Conservation (phyloP, 345 rosid genomes). For the Crucihimalaya himalaica region DNA sequence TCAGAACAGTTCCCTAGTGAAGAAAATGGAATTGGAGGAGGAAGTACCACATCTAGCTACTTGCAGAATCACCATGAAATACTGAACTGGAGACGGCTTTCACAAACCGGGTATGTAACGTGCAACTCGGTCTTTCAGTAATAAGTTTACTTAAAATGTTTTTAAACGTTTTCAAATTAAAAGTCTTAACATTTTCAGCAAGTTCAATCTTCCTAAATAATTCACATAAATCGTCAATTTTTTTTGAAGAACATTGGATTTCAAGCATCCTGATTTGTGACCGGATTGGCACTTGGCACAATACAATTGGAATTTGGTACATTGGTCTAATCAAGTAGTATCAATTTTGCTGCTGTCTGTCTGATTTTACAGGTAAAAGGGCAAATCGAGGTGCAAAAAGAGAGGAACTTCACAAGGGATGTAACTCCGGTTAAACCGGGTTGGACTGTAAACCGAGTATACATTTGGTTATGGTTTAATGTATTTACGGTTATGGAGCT, state of each 20-base stretch:
- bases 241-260: not conserved
- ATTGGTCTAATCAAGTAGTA: slow-evolving; percentile 7
- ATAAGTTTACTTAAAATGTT: not conserved
- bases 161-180: not conserved
- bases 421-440: slow-evolving; percentile 26
- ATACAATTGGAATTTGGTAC: slow-evolving; percentile 12
- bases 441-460: slow-evolving; percentile 35
- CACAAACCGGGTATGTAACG: slow-evolving; percentile 79
- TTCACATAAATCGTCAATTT: not conserved
- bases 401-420: slow-evolving; percentile 8
- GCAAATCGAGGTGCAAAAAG: slow-evolving; percentile 6
- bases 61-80: slow-evolving; percentile 88
- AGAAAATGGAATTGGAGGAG: slow-evolving; percentile 75
- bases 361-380: slow-evolving; percentile 26
- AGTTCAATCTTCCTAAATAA: not conserved
- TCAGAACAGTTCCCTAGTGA: slow-evolving; percentile 78
- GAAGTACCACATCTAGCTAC: slow-evolving; percentile 63
- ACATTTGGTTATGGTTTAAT: slow-evolving; percentile 31
- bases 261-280: not conserved
- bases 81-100: slow-evolving; percentile 79
- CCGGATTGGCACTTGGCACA: not conserved
- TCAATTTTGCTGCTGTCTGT: slow-evolving; percentile 3
- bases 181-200: not conserved
- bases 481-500: slow-evolving; percentile 34
- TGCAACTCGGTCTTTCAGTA: slow-evolving; percentile 18